These are phyloP conservation scores for Tuber microsphaerosporum DNA, from an alignment of 495 filamentous ascomycete genomes.

Conservation along the genomic window DNA sequence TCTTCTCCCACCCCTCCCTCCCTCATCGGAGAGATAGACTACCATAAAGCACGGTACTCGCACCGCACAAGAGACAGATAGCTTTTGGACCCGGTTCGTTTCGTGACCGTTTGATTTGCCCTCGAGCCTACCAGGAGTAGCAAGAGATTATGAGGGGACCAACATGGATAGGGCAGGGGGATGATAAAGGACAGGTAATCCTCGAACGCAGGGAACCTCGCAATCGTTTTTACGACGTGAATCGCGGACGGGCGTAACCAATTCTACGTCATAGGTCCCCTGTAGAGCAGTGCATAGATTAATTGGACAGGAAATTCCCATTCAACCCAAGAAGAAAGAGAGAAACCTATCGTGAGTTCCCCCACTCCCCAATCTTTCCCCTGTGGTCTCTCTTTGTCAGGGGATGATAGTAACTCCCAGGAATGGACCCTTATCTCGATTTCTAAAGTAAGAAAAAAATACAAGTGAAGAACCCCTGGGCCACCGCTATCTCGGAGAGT, in stretches of 20 bases:
- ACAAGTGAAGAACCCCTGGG: not conserved
- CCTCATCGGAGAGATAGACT: not conserved
- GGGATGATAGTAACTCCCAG: not conserved
- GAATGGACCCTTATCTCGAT: not conserved
- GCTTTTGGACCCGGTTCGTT: not conserved
- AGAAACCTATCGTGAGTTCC: constrained; percentile 1
- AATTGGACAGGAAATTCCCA: not conserved
- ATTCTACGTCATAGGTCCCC: not conserved
- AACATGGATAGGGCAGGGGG: not conserved
- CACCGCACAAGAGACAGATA: not conserved
- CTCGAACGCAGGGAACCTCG: not conserved
- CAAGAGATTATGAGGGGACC: constrained; percentile 1
- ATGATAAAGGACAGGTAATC: not conserved
- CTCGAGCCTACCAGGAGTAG: not conserved
- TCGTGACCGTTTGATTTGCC: not conserved
- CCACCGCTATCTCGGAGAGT: not conserved
- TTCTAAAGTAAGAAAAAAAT: not conserved
- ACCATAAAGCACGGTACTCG: not conserved
- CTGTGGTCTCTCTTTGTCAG: not conserved
- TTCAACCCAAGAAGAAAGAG: not conserved
- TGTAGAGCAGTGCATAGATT: not conserved
- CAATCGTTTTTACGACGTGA: constrained; percentile 1
- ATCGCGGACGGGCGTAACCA: not conserved
- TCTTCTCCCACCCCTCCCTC: not conserved
- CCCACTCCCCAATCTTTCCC: not conserved